Percentiles rank a stretch among this genome's conserved stretches.
phyloP scores from a whole-genome alignment of 1,139 yeast species.

The Blastobotrys elegans region DNA sequence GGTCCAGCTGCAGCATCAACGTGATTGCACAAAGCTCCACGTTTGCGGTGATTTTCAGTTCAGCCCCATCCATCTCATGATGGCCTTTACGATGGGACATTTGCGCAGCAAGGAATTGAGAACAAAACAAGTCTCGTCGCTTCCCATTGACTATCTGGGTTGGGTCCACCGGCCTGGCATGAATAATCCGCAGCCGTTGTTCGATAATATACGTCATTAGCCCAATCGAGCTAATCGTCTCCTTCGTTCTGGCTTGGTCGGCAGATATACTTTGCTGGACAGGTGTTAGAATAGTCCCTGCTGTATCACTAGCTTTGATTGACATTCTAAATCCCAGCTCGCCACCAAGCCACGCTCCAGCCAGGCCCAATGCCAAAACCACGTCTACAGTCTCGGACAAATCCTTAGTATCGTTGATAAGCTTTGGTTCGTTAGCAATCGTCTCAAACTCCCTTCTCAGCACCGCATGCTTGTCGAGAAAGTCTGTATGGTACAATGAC shows the following conservation, averaged over 20 bases:
- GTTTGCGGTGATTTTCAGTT: conserved; percentile 25
- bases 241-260: conserved; percentile 13
- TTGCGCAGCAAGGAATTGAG: conserved; percentile 14
- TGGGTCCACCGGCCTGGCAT: conserved; percentile 22
- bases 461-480: conserved; percentile 18
- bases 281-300: conserved; percentile 21
- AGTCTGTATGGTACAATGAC: conserved; percentile 22
- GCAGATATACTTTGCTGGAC: conserved; percentile 12
- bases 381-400: conserved; percentile 16
- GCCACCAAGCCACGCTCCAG: conserved; percentile 28
- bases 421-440: conserved; percentile 12
- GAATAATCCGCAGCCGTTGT: conserved; percentile 25
- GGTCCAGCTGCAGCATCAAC: conserved; percentile 24
- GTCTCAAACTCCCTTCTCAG: conserved; percentile 21
- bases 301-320: conserved; percentile 22
- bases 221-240: conserved; percentile 24
- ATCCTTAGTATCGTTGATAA: conserved; percentile 1
- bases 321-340: conserved; percentile 26
- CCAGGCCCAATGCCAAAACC: conserved; percentile 21
- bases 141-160: conserved; percentile 14
- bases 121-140: conserved; percentile 15
- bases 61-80: conserved; percentile 21
- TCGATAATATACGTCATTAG: conserved; percentile 26
- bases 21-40: conserved; percentile 26
- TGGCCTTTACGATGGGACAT: conserved; percentile 17